Evolutionary conservation across 106 monocot species (phyloP).

Genomic region (Ottelia alismoides): DNA sequence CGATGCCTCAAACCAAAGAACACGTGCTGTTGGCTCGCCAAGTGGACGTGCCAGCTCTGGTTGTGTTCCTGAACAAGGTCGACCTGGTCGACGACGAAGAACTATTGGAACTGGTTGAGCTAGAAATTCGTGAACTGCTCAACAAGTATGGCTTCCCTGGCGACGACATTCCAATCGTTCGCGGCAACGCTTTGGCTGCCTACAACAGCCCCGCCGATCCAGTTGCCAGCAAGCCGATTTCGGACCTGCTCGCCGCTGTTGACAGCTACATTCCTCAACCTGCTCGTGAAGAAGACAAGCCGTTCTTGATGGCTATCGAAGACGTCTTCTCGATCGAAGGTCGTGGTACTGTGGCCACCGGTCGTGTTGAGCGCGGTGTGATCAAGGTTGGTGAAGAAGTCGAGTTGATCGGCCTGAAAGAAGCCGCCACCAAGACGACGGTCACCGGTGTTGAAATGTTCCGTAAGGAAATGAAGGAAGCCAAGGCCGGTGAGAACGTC

Average conservation of each 20-base stretch:
- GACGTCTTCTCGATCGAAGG: constrained; percentile 98
- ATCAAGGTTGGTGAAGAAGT: constrained; percentile 60
- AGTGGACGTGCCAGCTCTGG: constrained; percentile 42
- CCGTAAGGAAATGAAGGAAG: constrained; percentile 70
- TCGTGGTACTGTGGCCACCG: constrained; percentile 86
- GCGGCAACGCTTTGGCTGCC: constrained; percentile 82
- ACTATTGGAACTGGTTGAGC: constrained; percentile 70
- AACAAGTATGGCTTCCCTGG: constrained; percentile 83
- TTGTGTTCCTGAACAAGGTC: constrained; percentile 90
- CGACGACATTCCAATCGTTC: constrained; percentile 80
- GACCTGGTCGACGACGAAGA: constrained; percentile 92
- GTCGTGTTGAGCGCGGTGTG: constrained; percentile 67
- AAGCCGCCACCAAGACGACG: constrained; percentile 43
- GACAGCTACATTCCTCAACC: constrained; percentile 90
- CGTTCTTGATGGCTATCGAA: constrained; percentile 88
- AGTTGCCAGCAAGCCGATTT: constrained; percentile 71
- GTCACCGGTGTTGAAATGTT: constrained; percentile 89
- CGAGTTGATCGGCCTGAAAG: constrained; percentile 53
- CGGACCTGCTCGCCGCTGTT: constrained; percentile 84
- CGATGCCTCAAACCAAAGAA: constrained; percentile 82
- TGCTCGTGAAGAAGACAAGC: constrained; percentile 74
- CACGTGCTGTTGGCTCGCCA: constrained; percentile 70
- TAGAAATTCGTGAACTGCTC: constrained; percentile 84
- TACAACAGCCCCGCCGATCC: too few species aligned
- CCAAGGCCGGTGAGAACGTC: constrained; percentile 67